Conservation (phyloP, 2,329 filamentous ascomycete genomes). For the Venturia asperata region DNA sequence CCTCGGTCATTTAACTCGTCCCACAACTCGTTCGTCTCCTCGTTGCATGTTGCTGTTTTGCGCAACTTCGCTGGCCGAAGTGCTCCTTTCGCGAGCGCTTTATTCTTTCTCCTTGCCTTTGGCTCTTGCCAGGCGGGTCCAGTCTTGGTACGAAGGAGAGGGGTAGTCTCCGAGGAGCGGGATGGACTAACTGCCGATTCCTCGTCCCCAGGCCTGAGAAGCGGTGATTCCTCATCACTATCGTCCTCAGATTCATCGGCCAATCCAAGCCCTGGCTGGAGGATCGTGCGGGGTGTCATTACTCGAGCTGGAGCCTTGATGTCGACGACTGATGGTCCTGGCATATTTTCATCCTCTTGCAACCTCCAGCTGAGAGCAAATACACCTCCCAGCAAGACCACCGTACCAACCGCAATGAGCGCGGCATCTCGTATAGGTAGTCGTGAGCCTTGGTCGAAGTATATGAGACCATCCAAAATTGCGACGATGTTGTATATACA, state of each 20-base stretch:
- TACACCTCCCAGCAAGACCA: conserved; percentile 79
- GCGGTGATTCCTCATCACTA: conserved; percentile 20
- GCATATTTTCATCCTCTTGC: conserved; percentile 57
- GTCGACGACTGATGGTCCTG: conserved; percentile 14
- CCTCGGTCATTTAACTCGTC: conserved; percentile 75
- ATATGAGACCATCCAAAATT: conserved; percentile 93
- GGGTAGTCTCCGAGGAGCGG: conserved; percentile 28
- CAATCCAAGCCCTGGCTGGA: conserved; percentile 76
- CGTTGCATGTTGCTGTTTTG: conserved; percentile 44
- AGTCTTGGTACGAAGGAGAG: conserved; percentile 31
- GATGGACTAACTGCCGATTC: conserved; percentile 19
- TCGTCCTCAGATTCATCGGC: conserved; percentile 64
- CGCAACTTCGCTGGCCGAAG: conserved; percentile 22
- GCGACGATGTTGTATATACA: conserved; percentile 99
- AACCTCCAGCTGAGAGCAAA: conserved; percentile 90
- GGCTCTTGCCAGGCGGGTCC: conserved; percentile 23
- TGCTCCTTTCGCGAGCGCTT: conserved; percentile 4
- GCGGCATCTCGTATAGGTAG: conserved; percentile 69
- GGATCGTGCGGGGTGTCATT: conserved; percentile 51
- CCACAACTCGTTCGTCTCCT: conserved; percentile 77
- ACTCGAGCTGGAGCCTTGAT: conserved; percentile 28
- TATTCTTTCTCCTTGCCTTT: background rate
- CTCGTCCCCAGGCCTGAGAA: conserved; percentile 22
- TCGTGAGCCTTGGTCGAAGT: conserved; percentile 82
- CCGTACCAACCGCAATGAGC: conserved; percentile 78